A percentile compares a stretch with the other conserved stretches of the same genome.
Conservation (phyloP, 129 eudicot genomes). For the Chrysanthemum lavandulifolium region DNA sequence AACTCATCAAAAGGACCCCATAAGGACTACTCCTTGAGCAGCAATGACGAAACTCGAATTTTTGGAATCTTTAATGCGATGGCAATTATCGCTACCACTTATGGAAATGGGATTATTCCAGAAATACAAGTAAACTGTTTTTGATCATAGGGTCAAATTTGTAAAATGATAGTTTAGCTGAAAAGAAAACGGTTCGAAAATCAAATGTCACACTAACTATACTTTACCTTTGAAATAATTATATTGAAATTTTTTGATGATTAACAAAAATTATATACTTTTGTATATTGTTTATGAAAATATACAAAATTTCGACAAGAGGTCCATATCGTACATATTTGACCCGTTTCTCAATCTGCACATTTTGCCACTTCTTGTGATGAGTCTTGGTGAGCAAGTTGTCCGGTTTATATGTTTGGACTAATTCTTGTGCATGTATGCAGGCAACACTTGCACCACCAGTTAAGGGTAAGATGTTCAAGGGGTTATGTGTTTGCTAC, state of each 20-base stretch:
- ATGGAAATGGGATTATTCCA: constrained; percentile 93
- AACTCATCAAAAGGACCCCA: constrained; percentile 64
- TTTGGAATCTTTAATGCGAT: constrained; percentile 82
- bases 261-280: no score
- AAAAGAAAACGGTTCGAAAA: no score
- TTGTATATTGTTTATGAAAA: no score
- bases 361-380: not conserved
- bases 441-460: constrained; percentile 97
- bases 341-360: not conserved
- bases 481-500: constrained; percentile 81
- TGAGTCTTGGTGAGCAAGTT: not conserved
- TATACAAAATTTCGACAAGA: no score
- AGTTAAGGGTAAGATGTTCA: constrained; percentile 94
- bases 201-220: no score
- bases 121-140: constrained; percentile 69
- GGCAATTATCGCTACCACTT: constrained; percentile 90
- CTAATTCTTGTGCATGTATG: constrained; percentile 1
- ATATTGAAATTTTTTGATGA: no score
- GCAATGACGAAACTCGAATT: constrained; percentile 40
- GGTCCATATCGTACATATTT: not conserved
- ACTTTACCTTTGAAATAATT: no score
- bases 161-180: no score
- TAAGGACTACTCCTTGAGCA: constrained; percentile 58
- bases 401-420: not conserved
- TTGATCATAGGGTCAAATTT: no score